Percentiles rank a stretch among this genome's conserved stretches.
These are phyloP conservation scores for Bassia scoparia DNA, from an alignment of 148 eudicot species.

Conservation along the genomic window DNA sequence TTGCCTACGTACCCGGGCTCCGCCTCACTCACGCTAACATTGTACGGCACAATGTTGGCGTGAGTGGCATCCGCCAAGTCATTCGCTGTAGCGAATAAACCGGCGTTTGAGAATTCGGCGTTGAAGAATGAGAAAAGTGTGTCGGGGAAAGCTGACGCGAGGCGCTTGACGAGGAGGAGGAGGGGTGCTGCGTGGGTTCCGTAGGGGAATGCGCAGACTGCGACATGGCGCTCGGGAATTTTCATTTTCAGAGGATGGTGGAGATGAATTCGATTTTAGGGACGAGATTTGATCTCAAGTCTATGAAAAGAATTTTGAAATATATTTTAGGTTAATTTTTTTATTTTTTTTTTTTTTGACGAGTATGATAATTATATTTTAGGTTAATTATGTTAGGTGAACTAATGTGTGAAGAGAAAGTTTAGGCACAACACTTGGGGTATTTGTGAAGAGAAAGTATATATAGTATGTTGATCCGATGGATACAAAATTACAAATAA, in stretches of 20 bases:
- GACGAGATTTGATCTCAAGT: not conserved
- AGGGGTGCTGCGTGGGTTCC: conserved; percentile 53
- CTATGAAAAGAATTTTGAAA: no score
- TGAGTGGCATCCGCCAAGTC: no score
- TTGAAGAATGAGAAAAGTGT: conserved; percentile 42
- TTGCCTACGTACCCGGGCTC: conserved; percentile 25
- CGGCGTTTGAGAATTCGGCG: conserved; percentile 25
- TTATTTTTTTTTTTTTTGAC: no score
- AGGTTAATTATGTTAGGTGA: no score
- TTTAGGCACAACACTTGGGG: no score
- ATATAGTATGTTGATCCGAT: no score
- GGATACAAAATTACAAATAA: no score
- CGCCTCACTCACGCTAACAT: conserved; percentile 15
- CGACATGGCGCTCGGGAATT: conserved; percentile 33
- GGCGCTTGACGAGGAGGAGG: conserved; percentile 33
- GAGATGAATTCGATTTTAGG: no score
- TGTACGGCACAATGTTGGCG: conserved; percentile 27
- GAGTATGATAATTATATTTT: no score
- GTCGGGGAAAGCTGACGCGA: conserved; percentile 38
- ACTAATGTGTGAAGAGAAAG: no score
- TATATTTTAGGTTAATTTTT: no score
- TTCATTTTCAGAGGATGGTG: not conserved
- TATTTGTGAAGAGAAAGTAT: no score
- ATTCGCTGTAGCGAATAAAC: conserved; percentile 16
- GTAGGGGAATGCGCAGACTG: conserved; percentile 56